Percentiles rank a stretch among this genome's conserved stretches.
Evolutionary conservation across 2,329 filamentous ascomycete genomes (phyloP).

Genomic region (Aspergillus niger): DNA sequence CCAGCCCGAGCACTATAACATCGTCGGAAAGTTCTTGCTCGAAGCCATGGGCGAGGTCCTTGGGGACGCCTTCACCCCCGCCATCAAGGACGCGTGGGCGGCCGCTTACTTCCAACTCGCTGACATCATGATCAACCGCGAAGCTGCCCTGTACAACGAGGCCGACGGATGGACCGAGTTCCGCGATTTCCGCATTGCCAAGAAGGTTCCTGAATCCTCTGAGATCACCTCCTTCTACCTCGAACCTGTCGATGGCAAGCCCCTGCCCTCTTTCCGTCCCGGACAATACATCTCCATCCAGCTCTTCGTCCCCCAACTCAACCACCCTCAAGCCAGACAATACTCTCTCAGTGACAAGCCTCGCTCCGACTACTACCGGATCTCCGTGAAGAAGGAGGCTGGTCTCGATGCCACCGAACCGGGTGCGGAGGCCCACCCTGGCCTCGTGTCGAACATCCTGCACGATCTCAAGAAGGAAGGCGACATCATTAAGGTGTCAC

Average conservation of each 20-base stretch:
- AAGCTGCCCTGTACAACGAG: conserved; percentile 63
- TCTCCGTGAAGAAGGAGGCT: conserved; percentile 69
- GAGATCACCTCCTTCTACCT: conserved; percentile 73
- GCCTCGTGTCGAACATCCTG: conserved; percentile 70
- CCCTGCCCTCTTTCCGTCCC: conserved; percentile 65
- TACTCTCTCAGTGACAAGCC: conserved; percentile 72
- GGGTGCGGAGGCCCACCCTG: conserved; percentile 55
- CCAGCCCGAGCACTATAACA: conserved; percentile 67
- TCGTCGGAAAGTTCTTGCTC: conserved; percentile 70
- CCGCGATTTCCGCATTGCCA: conserved; percentile 66
- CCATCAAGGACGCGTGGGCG: conserved; percentile 67
- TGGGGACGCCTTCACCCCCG: conserved; percentile 65
- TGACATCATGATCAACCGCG: conserved; percentile 68
- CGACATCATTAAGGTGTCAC: conserved; percentile 65
- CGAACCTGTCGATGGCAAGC: conserved; percentile 61
- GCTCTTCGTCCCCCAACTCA: conserved; percentile 59
- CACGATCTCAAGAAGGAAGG: conserved; percentile 64
- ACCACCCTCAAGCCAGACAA: conserved; percentile 67
- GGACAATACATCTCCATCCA: conserved; percentile 73
- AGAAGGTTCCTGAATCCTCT: conserved; percentile 66
- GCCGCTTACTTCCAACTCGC: conserved; percentile 74
- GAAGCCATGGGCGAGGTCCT: conserved; percentile 68
- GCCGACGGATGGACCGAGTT: conserved; percentile 67
- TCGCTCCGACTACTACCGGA: conserved; percentile 63
- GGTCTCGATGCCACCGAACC: conserved; percentile 54